A percentile compares a stretch with the other conserved stretches of the same genome.
These are phyloP conservation scores for Lactifluus piperatus DNA, from an alignment of 768 basidiomycete species.

Conservation along the genomic window DNA sequence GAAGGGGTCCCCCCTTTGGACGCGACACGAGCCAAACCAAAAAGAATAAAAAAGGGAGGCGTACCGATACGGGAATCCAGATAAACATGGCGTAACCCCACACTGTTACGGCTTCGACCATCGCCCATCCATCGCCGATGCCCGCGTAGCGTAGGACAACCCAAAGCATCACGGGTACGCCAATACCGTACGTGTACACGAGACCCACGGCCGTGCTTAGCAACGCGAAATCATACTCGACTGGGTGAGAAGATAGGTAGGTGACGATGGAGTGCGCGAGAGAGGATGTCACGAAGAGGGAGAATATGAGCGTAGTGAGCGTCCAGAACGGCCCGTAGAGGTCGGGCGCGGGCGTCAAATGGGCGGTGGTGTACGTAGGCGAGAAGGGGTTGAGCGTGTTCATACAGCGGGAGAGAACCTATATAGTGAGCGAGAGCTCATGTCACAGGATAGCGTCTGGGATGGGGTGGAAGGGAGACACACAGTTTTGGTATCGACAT, in stretches of 20 bases:
- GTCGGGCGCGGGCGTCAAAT: conserved; percentile 57
- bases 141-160: conserved; percentile 75
- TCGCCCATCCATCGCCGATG: conserved; percentile 73
- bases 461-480: conserved; percentile 11
- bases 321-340: conserved; percentile 97
- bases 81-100: conserved; percentile 81
- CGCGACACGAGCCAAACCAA: background rate
- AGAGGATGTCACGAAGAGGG: conserved; percentile 88
- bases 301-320: conserved; percentile 87
- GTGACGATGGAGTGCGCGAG: conserved; percentile 80
- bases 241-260: conserved; percentile 66
- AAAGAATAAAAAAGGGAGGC: conserved; percentile 25
- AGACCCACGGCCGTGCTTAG: conserved; percentile 75
- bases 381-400: conserved; percentile 69
- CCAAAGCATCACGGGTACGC: conserved; percentile 78
- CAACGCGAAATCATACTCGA: conserved; percentile 81
- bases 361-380: conserved; percentile 50
- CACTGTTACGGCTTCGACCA: conserved; percentile 71
- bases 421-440: background rate
- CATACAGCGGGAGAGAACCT: conserved; percentile 72
- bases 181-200: conserved; percentile 84
- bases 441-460: background rate
- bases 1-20: background rate
- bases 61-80: conserved; percentile 82
- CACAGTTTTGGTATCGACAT: conserved; percentile 75